Base-by-base conservation (phyloP, 1,139 yeast species). In the Blastobotrys raffinosifermentans region DNA sequence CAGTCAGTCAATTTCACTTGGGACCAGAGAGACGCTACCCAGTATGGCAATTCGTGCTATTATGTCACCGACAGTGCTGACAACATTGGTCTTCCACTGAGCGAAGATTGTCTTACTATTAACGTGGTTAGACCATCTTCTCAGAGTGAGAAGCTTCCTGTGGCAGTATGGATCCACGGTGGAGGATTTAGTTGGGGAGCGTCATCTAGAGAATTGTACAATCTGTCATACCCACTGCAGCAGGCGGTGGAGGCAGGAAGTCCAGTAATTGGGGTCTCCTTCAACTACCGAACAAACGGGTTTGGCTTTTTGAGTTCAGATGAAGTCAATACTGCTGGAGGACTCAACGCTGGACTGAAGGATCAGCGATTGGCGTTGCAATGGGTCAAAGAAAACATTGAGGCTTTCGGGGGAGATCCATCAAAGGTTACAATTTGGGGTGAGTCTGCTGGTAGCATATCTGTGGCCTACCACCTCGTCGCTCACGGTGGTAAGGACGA, bases 331-430 rank as follows among this genome's bases (percentile, higher is more conserved):
- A 50, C 51, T 30, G 48, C 54, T 16, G 53, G 53, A 8, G 21
- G 40, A 5, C 41, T 35, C 29, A 51, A 49, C 32, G 57, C 58
- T 35, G 68, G 64, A 2, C 41, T 64, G 2, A 45, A 50, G 22
- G 70, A 65, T 41, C 67, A 62, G 44, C 44, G 54, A 10, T 32
- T 45, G 26, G 70, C 64, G 1, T 42, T 65, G n/a, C 47, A 60
- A 29, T 66, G 70, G 70, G 54, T 63, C 8, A 43, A 51, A 13
- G 56, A 60, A 33, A 55, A 63, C 41, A 62, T 65, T 32, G 47
- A 21, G 1, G 43, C 43, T 7, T 65, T 66, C 46, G 70, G 70
- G 5, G 70, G 70, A 15, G 60, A 66, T 40, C 60, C 65, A 2
- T 45, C 49, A 4, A 51, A 52, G 34, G 54, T 64, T 17, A 60